Percentiles rank a stretch among this genome's conserved stretches.
phyloP scores from a whole-genome alignment of 129 eudicot genomes.

The Centella asiatica region DNA sequence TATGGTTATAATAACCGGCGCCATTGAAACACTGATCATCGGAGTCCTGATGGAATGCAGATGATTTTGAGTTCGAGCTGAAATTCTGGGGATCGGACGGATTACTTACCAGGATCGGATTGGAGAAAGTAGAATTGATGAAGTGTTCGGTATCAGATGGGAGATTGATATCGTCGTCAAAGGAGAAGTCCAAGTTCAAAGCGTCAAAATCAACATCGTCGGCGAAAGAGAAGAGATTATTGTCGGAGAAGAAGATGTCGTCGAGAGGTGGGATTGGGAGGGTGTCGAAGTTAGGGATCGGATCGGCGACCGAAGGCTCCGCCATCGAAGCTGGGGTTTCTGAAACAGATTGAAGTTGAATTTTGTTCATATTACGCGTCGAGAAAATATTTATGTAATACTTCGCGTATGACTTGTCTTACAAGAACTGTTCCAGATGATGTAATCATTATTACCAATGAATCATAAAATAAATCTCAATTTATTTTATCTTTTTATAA shows the following conservation, averaged over 20 bases:
- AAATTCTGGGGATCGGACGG: slow-evolving; percentile 17
- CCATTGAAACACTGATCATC: slow-evolving; percentile 22
- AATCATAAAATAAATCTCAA: too few relatives aligned
- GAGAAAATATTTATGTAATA: too few relatives aligned
- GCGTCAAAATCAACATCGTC: slow-evolving; percentile 10
- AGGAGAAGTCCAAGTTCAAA: slow-evolving; percentile 39
- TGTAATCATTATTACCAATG: too few relatives aligned
- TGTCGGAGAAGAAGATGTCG: slow-evolving; percentile 24
- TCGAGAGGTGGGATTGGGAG: slow-evolving; percentile 43
- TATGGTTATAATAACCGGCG: slow-evolving; percentile 16
- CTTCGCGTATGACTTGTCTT: too few relatives aligned
- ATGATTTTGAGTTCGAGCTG: slow-evolving; percentile 16
- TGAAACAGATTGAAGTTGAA: not conserved
- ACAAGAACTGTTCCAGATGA: too few relatives aligned
- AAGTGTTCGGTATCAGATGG: slow-evolving; percentile 36
- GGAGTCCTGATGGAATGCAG: slow-evolving; percentile 16
- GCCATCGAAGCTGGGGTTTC: slow-evolving; percentile 40
- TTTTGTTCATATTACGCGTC: too few relatives aligned
- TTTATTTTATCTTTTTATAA: too few relatives aligned
- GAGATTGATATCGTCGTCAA: slow-evolving; percentile 51
- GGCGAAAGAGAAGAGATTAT: slow-evolving; percentile 21
- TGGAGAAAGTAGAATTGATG: slow-evolving; percentile 16
- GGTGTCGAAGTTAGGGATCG: slow-evolving; percentile 15
- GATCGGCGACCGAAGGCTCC: slow-evolving; percentile 23
- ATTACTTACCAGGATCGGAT: slow-evolving; percentile 8